Evolutionary conservation across 208 protist species (phyloP).

Genomic region (Leishmania martiniquensis): DNA sequence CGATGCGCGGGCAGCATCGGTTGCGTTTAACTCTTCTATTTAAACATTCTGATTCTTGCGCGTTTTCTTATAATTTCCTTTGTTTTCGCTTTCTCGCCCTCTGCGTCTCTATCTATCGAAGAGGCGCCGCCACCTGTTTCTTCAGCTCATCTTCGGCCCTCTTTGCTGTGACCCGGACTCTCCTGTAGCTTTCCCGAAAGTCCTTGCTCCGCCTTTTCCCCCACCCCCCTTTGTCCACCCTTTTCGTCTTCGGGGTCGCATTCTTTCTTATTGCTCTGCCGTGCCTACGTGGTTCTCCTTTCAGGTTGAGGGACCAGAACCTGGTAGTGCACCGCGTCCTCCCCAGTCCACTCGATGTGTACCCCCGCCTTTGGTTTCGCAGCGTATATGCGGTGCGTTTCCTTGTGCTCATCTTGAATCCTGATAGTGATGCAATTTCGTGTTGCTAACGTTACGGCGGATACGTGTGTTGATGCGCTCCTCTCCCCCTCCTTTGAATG

Average conservation of each 20-base stretch:
- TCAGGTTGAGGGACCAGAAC: not conserved
- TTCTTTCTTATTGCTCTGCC: not conserved
- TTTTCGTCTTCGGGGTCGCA: not conserved
- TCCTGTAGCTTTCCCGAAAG: constrained; percentile 2
- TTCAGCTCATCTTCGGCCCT: not conserved
- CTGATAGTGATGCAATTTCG: not conserved
- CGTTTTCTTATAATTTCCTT: no score
- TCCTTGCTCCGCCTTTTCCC: not conserved
- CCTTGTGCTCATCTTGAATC: not conserved
- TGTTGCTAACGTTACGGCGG: not conserved
- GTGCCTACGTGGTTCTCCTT: not conserved
- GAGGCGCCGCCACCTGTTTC: not conserved
- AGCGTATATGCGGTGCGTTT: not conserved
- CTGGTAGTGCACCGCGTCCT: not conserved
- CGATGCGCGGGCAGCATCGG: not conserved
- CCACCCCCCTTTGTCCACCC: not conserved
- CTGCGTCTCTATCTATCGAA: not conserved
- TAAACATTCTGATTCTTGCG: not conserved
- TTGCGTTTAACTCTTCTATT: not conserved
- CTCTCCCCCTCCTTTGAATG: not conserved
- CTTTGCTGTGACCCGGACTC: not conserved
- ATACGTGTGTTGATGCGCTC: not conserved
- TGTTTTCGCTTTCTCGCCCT: not conserved
- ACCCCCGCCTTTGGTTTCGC: not conserved
- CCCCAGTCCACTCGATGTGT: not conserved